These are phyloP conservation scores for Tephrocybe sp. DNA, from an alignment of 768 basidiomycete genomes.

Conservation along the genomic window DNA sequence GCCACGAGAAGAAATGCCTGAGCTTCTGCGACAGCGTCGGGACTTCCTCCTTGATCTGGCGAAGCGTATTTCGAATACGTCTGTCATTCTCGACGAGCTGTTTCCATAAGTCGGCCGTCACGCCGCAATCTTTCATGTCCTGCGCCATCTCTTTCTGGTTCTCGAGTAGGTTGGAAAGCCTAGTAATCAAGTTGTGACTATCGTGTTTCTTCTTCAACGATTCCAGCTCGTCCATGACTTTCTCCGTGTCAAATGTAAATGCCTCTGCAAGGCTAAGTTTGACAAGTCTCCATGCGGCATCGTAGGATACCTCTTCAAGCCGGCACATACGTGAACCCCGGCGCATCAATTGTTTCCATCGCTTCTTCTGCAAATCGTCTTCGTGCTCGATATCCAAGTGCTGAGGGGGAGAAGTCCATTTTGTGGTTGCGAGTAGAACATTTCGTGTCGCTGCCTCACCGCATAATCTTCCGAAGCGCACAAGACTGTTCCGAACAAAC, in stretches of 20 bases:
- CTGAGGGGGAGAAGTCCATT: slow-evolving; percentile 9
- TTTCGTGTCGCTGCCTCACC: slow-evolving; percentile 9
- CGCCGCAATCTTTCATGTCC: background rate
- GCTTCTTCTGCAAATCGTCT: background rate
- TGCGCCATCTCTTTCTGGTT: slow-evolving; percentile 9
- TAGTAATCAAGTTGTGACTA: slow-evolving; percentile 5
- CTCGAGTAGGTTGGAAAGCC: background rate
- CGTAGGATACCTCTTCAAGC: background rate
- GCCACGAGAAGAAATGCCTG: background rate
- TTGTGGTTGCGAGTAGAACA: slow-evolving; percentile 14
- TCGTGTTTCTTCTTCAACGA: slow-evolving; percentile 8
- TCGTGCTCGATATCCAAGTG: slow-evolving; percentile 6
- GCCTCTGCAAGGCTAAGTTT: slow-evolving; percentile 8
- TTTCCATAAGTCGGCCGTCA: background rate
- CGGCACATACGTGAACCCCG: background rate
- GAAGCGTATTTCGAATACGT: background rate
- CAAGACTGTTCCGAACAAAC: slow-evolving; percentile 8
- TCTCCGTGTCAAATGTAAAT: slow-evolving; percentile 12
- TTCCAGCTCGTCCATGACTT: slow-evolving; percentile 8
- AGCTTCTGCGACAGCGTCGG: background rate
- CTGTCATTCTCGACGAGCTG: background rate
- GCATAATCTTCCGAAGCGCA: slow-evolving; percentile 10
- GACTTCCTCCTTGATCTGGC: background rate
- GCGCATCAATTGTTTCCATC: background rate
- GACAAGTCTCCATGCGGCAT: background rate